Evolutionary conservation across 2,329 filamentous ascomycete genomes (phyloP).

Genomic region (Dichotomopilus funicola): DNA sequence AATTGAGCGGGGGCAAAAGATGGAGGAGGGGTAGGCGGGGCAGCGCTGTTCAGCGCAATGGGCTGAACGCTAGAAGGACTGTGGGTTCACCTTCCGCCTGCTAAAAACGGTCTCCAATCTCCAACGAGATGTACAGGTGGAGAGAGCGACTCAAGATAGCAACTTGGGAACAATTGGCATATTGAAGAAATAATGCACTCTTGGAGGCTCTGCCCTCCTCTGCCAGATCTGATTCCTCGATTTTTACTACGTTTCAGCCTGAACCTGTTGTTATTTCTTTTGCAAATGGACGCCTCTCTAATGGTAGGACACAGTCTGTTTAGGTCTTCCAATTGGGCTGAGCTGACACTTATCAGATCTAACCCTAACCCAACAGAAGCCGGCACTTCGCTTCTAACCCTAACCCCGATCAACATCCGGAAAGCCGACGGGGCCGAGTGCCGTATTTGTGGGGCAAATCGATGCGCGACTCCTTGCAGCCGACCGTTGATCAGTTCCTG

Average conservation of each 20-base stretch:
- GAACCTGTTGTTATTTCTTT: no score
- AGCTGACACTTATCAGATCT: not conserved
- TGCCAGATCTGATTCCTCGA: no score
- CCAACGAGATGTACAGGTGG: no score
- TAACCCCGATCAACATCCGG: not conserved
- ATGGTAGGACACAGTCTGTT: not conserved
- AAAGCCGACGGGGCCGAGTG: not conserved
- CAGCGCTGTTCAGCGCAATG: conserved; percentile 7
- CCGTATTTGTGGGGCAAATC: not conserved
- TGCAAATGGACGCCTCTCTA: no score
- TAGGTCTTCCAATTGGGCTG: not conserved
- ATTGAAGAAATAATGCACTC: no score
- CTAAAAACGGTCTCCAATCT: no score
- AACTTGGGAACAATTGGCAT: no score
- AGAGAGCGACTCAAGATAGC: no score
- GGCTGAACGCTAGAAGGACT: not conserved
- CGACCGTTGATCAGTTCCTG: conserved; percentile 1
- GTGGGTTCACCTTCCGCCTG: conserved; percentile 1
- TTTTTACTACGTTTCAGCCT: no score
- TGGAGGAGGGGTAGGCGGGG: conserved; percentile 25
- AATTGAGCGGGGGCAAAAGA: conserved; percentile 18
- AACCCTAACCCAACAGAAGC: conserved; percentile 3
- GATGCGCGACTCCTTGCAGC: not conserved
- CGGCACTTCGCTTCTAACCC: not conserved
- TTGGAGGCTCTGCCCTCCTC: no score